Conservation (phyloP, 1,284 basidiomycete genomes). For the Trichosporon inkin region DNA sequence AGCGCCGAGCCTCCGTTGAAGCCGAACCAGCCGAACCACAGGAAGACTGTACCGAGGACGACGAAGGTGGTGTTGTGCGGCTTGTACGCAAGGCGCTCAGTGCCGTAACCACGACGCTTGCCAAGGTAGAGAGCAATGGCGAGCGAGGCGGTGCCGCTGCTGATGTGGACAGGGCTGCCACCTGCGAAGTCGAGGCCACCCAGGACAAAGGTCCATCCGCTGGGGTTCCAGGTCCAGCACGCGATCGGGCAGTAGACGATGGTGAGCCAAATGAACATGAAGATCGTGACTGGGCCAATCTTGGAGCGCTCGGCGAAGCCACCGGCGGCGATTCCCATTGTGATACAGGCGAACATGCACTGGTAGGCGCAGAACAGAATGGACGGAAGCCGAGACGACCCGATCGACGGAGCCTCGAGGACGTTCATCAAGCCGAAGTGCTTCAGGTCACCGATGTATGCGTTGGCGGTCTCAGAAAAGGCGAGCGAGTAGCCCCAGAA, state of each 20-base stretch:
- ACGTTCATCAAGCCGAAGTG: slow-evolving; percentile 66
- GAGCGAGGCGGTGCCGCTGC: slow-evolving; percentile 80
- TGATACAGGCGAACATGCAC: slow-evolving; percentile 55
- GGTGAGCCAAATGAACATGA: slow-evolving; percentile 88
- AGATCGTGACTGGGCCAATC: slow-evolving; percentile 80
- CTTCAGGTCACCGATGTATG: slow-evolving; percentile 17
- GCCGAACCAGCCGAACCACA: slow-evolving; percentile 99
- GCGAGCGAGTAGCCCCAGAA: slow-evolving; percentile 54
- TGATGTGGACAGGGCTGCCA: slow-evolving; percentile 91
- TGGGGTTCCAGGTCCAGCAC: slow-evolving; percentile 89
- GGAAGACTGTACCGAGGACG: slow-evolving; percentile 83
- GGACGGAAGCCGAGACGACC: slow-evolving; percentile 67
- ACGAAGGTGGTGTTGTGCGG: slow-evolving; percentile 78
- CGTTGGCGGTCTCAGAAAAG: slow-evolving; percentile 50
- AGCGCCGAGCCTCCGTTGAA: slow-evolving; percentile 70
- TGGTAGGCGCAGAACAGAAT: slow-evolving; percentile 77
- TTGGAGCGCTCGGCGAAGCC: slow-evolving; percentile 88
- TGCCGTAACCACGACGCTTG: slow-evolving; percentile 82
- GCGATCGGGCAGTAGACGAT: slow-evolving; percentile 90
- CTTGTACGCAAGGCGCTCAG: slow-evolving; percentile 83
- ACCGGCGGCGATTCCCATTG: slow-evolving; percentile 69
- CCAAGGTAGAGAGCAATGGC: slow-evolving; percentile 92
- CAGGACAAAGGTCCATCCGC: slow-evolving; percentile 75
- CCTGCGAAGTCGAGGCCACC: slow-evolving; percentile 93
- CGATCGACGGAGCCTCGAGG: slow-evolving; percentile 66